Evolutionary conservation across 306 rosid species (phyloP), one percentile per base, ranked within the genome.

Genomic region (Pyrus betulifolia): DNA sequence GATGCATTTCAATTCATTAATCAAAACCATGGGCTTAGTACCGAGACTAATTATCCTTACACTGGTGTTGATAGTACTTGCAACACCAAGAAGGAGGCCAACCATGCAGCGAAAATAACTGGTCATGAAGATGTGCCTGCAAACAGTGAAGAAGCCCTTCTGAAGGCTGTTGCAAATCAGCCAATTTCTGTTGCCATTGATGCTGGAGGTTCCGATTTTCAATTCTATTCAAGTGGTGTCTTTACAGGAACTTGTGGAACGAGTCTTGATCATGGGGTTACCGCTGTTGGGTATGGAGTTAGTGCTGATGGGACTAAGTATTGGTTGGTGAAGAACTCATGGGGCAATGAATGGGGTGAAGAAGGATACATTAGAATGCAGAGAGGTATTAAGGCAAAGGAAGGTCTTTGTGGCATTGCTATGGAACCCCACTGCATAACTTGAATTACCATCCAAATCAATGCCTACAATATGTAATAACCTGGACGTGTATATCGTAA

Each of bases 101-200:
- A 42, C 46, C 46, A 42, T 42, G 46, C 46, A 11, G 46, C 46
- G 14, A 42, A 42, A 42, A 42, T 42, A 42, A 78, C 31, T 0
- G 89, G 85, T 5, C 81, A 77, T 11, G 85, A 86, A 38, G 83
- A 83, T 78, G 80, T 80, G 12, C 85, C 89, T 17, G 33, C 79
- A 23, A 86, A 83, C 58, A 74, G 49, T 22, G 86, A 83, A 62
- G 49, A 42, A 2, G 86, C 83, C 17, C 64, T 80, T 14, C 80
- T 74, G 18, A 80, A 77, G 19, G 46, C 14, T 42, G 46, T 42
- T 42, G 46, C 46, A 11, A 42, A 42, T 42, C 46, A 42, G 46
- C 46, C 84, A 11, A 42, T 86, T 66, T 86, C 90, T 18, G 84
- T 82, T 0, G 87, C 90, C 68, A 84, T 86, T 44, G 81, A 81